Percentiles rank a stretch among this genome's conserved stretches.
Evolutionary conservation across 108 stramenopile genomes (phyloP).

Genomic region (Schizochytrium sp.): DNA sequence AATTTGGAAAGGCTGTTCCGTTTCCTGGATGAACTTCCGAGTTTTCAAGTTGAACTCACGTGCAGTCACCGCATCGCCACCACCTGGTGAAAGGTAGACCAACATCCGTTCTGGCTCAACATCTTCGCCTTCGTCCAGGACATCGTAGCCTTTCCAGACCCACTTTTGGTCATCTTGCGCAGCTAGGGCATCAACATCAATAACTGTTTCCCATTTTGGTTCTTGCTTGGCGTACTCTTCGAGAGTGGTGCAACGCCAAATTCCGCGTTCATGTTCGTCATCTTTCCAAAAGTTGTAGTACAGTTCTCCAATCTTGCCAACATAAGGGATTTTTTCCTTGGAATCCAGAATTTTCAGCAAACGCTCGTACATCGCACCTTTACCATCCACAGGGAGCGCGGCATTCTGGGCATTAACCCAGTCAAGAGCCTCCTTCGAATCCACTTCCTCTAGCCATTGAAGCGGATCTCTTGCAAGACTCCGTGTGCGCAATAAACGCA

Average conservation of each 20-base stretch:
- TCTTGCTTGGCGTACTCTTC: conserved; percentile 69
- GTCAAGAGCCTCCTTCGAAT: conserved; percentile 57
- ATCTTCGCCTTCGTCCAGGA: conserved; percentile 75
- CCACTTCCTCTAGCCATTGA: conserved; percentile 64
- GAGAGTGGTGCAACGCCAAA: conserved; percentile 85
- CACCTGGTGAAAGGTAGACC: conserved; percentile 84
- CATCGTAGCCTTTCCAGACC: conserved; percentile 86
- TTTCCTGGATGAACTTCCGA: conserved; percentile 79
- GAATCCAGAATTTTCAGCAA: conserved; percentile 63
- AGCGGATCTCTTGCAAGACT: conserved; percentile 5
- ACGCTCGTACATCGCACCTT: conserved; percentile 7
- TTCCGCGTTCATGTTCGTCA: conserved; percentile 75
- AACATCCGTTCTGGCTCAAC: conserved; percentile 74
- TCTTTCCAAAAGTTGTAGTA: conserved; percentile 75
- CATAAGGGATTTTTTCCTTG: conserved; percentile 68
- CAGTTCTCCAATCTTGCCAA: conserved; percentile 61
- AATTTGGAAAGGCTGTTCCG: conserved; percentile 63
- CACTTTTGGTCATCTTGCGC: conserved; percentile 80
- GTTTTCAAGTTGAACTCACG: conserved; percentile 88
- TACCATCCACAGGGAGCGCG: background rate
- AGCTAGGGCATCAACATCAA: conserved; percentile 87
- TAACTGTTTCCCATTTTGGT: conserved; percentile 83
- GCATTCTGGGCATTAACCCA: conserved; percentile 65
- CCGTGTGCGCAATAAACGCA: conserved; percentile 14
- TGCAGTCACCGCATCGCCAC: conserved; percentile 86